Evolutionary conservation across 768 basidiomycete genomes (phyloP), one percentile per base, ranked within the genome.

Genomic region (Leccinellum albellum): DNA sequence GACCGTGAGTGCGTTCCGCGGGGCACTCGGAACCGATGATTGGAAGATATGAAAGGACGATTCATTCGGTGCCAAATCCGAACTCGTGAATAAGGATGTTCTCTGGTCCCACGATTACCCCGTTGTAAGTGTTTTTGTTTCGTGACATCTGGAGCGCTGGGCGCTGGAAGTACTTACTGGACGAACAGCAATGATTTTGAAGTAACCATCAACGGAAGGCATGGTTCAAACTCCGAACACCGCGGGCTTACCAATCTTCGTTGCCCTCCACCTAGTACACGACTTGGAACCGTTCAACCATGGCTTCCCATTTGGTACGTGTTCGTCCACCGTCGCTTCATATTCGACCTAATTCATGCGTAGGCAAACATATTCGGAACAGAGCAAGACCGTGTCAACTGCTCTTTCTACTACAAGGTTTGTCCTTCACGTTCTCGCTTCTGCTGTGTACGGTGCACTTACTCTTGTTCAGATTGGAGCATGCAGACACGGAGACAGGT

Each of bases 361-460:
- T 57, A 95, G 87, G 94, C 94, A 59, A 94, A 95, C 60, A 98
- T 98, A 71, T 98, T 96, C 66, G 92, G 92, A 63, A 94, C 91
- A 60, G 91, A 93, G 73, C 91, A 92, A 73, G 90, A 92, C 70
- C 88, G 95, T 65, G 96, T 99, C 61, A 99, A 99, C 71, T 99
- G 96, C 70, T 98, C 95, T 1, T 98, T 99, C 78, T 98, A 97
- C 76, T 94, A 96, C 79, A 96, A 96, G 78, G 90, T 90, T 60
- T 32, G 82, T 72, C 37, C 17, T 42, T 37, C 56, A 53, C 59
- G 12, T 2, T 3, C 20, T 9, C 51, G 20, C 20, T 7, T 8
- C 45, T 54, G 52, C n/a, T 55, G 24, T 50, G 15, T 54, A 51
- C n/a, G 55, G 24, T 50, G 15, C 13, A 15, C 50, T 65, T 7